Base-by-base conservation (phyloP, 805 yeast species). In the Kodamaea laetipori region DNA sequence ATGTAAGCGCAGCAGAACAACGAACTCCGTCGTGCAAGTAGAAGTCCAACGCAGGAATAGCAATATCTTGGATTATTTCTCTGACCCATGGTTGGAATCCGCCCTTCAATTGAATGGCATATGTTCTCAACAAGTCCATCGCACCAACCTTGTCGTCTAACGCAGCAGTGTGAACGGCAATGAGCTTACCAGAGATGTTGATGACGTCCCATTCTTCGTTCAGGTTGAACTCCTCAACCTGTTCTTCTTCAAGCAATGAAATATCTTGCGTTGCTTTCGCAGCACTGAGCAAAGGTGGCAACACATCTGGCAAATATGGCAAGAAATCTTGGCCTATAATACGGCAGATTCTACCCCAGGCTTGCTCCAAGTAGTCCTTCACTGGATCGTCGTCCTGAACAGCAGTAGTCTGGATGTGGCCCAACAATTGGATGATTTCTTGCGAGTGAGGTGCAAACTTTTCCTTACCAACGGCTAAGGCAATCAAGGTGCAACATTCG, bases 141-240 rank as follows among this genome's bases (percentile, higher is more conserved):
- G 98, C 97, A 33, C 84, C 77, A 3, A 88, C 90, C 66, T 94
- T 94, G 50, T 92, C 98, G 59, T 94, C 99, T 46, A 94, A 74
- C n/a, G 87, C 73, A 9, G 97, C 89, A 3, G 97, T 90, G 60
- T 92, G 96, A 41, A 94, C 89, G 16, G 97, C 98, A 56, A 94
- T 81, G 57, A 88, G 90, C 63, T 89, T 90, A 42, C 98, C 99
- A 23, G 88, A 82, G 35, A 90, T 71, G 53, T 89, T 89, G 43
- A 94, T 82, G 36, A 94, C 94, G 58, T 94, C 98, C 94, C 97
- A 94, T 49, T 90, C 97, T 42, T 90, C 95, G 55, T 88, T 86
- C 57, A 81, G 83, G 54, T 82, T 85, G 51, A 80, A 80, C 52
- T 86, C 87, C 38, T 86, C 94, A 23, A 82, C 77, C 44, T 95